phyloP scores from a whole-genome alignment of 1,139 yeast genomes.

The Arxiozyma telluris region DNA sequence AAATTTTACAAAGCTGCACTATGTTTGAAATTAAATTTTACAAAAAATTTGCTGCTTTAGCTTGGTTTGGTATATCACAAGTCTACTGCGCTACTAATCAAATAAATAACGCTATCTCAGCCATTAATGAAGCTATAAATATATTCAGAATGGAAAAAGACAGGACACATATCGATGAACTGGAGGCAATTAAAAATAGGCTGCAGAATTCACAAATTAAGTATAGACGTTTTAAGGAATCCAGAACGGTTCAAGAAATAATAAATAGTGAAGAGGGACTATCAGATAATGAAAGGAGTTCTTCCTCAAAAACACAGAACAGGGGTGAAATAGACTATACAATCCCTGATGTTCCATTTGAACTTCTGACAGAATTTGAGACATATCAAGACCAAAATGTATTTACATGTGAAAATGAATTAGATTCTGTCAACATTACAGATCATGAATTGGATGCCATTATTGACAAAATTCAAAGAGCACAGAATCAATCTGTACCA shows the following conservation, averaged over 20 bases:
- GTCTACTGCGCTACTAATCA: slow-evolving; percentile 18
- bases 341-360: slow-evolving; percentile 19
- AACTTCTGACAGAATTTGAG: slow-evolving; percentile 14
- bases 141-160: slow-evolving; percentile 16
- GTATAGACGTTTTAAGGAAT: neutral
- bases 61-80: slow-evolving; percentile 27
- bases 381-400: slow-evolving; percentile 13
- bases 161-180: slow-evolving; percentile 8
- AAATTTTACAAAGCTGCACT: slow-evolving; percentile 1
- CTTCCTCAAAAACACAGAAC: neutral
- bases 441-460: neutral
- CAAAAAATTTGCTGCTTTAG: slow-evolving; percentile 18
- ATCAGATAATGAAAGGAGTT: neutral
- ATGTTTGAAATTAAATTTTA: slow-evolving; percentile 8
- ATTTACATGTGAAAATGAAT: slow-evolving; percentile 8
- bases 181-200: slow-evolving; percentile 7
- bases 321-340: slow-evolving; percentile 6
- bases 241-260: slow-evolving; percentile 1
- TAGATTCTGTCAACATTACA: neutral
- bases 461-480: neutral
- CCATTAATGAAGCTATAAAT: slow-evolving; percentile 16
- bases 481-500: neutral
- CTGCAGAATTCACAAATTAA: neutral
- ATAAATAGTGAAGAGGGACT: neutral
- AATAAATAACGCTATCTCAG: slow-evolving; percentile 17